Conservation (phyloP, 2,329 filamentous ascomycete species). For the Parastagonospora avenae region DNA sequence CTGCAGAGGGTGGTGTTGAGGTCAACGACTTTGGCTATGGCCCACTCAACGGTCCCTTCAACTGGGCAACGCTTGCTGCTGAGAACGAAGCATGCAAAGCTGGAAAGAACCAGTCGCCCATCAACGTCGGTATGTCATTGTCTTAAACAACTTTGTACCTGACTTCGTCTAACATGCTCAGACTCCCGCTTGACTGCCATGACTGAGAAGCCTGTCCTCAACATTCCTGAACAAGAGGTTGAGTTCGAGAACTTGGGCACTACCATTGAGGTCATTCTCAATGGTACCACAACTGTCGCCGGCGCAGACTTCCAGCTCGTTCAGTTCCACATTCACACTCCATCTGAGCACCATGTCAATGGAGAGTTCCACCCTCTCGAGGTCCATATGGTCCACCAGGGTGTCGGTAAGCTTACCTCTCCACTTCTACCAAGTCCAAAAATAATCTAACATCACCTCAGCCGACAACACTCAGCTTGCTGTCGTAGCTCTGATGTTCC, state of each 20-base stretch:
- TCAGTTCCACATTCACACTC: conserved; percentile 67
- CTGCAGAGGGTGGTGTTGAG: conserved; percentile 32
- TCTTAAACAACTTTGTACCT: background rate
- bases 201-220: conserved; percentile 33
- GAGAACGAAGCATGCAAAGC: conserved; percentile 55
- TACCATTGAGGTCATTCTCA: conserved; percentile 62
- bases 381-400: conserved; percentile 65
- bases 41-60: conserved; percentile 54
- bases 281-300: conserved; percentile 53
- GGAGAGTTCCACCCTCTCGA: conserved; percentile 55
- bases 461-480: conserved; percentile 45
- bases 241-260: conserved; percentile 64
- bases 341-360: conserved; percentile 62
- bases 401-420: conserved; percentile 42
- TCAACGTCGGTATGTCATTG: conserved; percentile 53
- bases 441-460: conserved; percentile 5
- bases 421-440: conserved; percentile 6
- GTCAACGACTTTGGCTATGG: conserved; percentile 52
- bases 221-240: conserved; percentile 51
- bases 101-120: conserved; percentile 61
- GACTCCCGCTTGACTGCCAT: conserved; percentile 41
- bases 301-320: conserved; percentile 51
- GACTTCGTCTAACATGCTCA: conserved; percentile 17
- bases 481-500: conserved; percentile 51
- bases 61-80: conserved; percentile 56